A percentile compares a stretch with the other conserved stretches of the same genome.
Conservation (phyloP, 2,329 filamentous ascomycete species). For the Diaporthe ampelina region DNA sequence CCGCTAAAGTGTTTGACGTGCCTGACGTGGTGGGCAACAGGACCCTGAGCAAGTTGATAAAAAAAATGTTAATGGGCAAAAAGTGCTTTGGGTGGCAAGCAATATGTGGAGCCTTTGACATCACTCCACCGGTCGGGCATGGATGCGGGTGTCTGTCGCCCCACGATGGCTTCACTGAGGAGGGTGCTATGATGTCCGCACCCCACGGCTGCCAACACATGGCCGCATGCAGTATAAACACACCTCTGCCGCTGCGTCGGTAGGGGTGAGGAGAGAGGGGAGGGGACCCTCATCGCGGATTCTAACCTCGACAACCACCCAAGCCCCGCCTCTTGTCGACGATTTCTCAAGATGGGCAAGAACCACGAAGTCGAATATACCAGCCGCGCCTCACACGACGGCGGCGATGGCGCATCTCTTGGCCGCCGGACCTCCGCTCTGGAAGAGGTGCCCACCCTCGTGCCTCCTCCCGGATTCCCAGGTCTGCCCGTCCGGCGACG, state of each 20-base stretch:
- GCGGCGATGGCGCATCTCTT: constrained; percentile 25
- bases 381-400: constrained; percentile 10
- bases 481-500: constrained; percentile 31
- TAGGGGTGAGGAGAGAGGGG: background rate
- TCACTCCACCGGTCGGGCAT: constrained; percentile 23
- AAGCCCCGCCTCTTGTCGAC: background rate
- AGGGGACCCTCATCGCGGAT: background rate
- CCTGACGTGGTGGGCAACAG: background rate
- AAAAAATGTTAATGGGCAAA: constrained; percentile 15
- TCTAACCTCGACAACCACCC: background rate
- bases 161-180: constrained; percentile 16
- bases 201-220: background rate
- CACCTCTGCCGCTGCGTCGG: background rate
- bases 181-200: background rate
- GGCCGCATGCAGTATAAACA: constrained; percentile 3
- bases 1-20: background rate
- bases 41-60: constrained; percentile 9
- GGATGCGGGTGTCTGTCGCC: constrained; percentile 24
- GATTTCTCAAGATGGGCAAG: constrained; percentile 17
- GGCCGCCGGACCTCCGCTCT: constrained; percentile 31
- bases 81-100: background rate
- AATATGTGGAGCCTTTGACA: background rate
- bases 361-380: constrained; percentile 11
- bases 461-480: constrained; percentile 24
- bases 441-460: constrained; percentile 36